Base-by-base conservation (phyloP, 257 asterid genomes). In the Petunia secreta region DNA sequence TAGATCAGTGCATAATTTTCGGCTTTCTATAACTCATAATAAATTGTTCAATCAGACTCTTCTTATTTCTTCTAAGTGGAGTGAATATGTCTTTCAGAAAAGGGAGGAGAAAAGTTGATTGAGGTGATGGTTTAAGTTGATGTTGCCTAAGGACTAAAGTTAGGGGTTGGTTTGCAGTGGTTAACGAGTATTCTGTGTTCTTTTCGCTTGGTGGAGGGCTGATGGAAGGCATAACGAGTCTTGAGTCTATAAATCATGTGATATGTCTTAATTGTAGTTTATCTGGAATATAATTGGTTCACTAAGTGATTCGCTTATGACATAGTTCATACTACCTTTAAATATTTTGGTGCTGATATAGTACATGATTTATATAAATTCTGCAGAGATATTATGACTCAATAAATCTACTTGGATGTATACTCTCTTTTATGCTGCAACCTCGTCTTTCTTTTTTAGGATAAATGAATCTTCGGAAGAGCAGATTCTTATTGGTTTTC, bases 241-340 rank as follows among this genome's bases (percentile, higher is more conserved):
- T 9, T 71, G 34, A 69, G 48, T 48, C 60, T 71, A 5, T 48
- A 11, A 34, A 6, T 11, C 11, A 73, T 73, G 62, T 50, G 62
- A 73, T 71, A 48, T 71, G 25, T 71, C 77, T 71, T 71, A 71
- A 43, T 71, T 48, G 77, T 34, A 34, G 77, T 46, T 48, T 25
- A 71, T 71, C 60, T 48, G 44, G 77, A 48, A 71, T 10, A 71
- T 25, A 71, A 46, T 71, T 71, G 41, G 43, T 43, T 41, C 53
- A 41, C 38, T 48, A 71, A 71, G 25, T 46, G 60, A 71, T 71
- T 71, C 37, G 41, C 41, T 25, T 71, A 25, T 48, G 50, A 48
- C 57, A 5, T 38, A 48, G 60, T 48, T 71, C 58, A 40, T 25
- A 48, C 44, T 48, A 48, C 43, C 44, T 46, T n/a, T 4, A 48